Percentiles rank a stretch among this genome's conserved stretches.
These are phyloP conservation scores for Rhazya stricta DNA, from an alignment of 257 asterid species.

Conservation along the genomic window DNA sequence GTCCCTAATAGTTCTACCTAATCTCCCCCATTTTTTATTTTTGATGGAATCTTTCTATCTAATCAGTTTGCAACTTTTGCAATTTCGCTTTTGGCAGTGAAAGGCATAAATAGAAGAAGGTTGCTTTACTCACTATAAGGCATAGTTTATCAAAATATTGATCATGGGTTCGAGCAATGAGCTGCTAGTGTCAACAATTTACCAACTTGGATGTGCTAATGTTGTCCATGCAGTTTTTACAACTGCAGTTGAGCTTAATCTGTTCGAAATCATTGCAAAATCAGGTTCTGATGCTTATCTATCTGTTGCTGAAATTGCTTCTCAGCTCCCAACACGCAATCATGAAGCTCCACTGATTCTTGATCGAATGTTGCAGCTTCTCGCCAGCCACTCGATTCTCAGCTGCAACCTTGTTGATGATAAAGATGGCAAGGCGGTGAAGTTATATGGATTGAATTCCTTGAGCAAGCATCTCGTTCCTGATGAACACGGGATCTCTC, in stretches of 20 bases:
- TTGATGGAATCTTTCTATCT: too few relatives aligned
- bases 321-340: constrained; percentile 22
- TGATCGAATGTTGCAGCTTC: constrained; percentile 37
- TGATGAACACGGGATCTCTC: constrained; percentile 32
- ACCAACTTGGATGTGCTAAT: not conserved
- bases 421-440: constrained; percentile 14
- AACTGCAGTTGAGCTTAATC: constrained; percentile 17
- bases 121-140: too few relatives aligned
- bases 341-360: constrained; percentile 25
- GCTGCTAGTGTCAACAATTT: not conserved
- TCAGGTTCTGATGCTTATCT: constrained; percentile 10
- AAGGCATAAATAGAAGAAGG: too few relatives aligned
- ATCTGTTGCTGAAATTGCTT: constrained; percentile 32
- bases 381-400: constrained; percentile 29
- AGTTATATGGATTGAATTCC: constrained; percentile 30
- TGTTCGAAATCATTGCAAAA: constrained; percentile 25
- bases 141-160: not conserved
- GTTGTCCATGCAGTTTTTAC: constrained; percentile 1
- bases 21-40: too few relatives aligned
- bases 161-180: not conserved
- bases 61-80: too few relatives aligned
- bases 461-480: constrained; percentile 25
- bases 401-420: constrained; percentile 1
- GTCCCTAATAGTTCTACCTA: too few relatives aligned
- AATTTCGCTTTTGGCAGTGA: too few relatives aligned